These are phyloP conservation scores for Agrocybe chaxingu DNA, from an alignment of 768 basidiomycete genomes.

Conservation along the genomic window DNA sequence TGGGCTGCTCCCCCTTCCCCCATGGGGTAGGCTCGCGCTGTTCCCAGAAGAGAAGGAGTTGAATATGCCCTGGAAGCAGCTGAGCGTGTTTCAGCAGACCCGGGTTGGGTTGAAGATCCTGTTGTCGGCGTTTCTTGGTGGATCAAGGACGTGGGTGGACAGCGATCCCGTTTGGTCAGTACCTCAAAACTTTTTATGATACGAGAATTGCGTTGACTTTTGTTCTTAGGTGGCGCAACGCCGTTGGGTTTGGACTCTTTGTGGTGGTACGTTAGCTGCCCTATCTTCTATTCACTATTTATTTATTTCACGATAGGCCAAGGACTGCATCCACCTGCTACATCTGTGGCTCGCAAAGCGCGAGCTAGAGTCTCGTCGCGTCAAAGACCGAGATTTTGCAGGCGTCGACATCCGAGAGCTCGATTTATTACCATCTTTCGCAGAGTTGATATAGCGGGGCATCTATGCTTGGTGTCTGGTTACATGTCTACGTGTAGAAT, in stretches of 20 bases:
- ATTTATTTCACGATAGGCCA: conserved; percentile 38
- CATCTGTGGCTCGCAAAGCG: conserved; percentile 70
- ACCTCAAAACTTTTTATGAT: conserved; percentile 2
- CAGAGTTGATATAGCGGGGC: too few species aligned
- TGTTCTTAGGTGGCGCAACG: conserved; percentile 55
- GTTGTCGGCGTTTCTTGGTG: conserved; percentile 48
- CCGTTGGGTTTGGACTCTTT: conserved; percentile 66
- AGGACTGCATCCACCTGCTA: conserved; percentile 64
- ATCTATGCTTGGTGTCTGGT: too few species aligned
- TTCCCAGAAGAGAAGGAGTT: conserved; percentile 14
- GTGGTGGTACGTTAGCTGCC: conserved; percentile 46
- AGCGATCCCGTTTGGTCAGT: conserved; percentile 72
- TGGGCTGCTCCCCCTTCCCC: conserved; percentile 15
- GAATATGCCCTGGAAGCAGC: conserved; percentile 12
- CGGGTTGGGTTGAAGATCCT: conserved; percentile 31
- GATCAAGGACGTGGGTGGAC: conserved; percentile 59
- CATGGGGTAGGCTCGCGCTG: conserved; percentile 13
- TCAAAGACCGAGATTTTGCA: conserved; percentile 70
- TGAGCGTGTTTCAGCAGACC: conserved; percentile 24
- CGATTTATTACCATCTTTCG: conserved; percentile 49
- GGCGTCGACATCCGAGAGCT: conserved; percentile 66
- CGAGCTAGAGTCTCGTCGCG: conserved; percentile 64
- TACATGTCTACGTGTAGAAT: too few species aligned
- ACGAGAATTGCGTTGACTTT: background rate
- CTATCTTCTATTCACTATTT: background rate